These are phyloP conservation scores for Senecio squalidus DNA, from an alignment of 140 eudicot genomes.

Conservation along the genomic window DNA sequence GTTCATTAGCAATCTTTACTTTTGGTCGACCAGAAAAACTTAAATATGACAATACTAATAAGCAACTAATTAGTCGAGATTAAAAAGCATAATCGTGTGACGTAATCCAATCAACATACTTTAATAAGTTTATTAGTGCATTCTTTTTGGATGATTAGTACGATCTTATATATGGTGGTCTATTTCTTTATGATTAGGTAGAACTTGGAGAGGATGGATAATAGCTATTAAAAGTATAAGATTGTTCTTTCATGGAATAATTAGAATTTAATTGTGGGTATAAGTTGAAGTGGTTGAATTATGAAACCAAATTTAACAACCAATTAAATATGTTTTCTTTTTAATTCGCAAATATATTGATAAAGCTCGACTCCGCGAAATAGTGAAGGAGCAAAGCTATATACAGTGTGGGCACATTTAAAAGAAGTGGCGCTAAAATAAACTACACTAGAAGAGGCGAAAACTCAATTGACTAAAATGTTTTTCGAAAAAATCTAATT, in stretches of 20 bases:
- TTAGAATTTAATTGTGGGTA: neutral
- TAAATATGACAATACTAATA: neutral
- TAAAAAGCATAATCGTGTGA: neutral
- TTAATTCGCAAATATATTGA: no score
- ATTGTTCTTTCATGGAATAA: slow-evolving; percentile 4
- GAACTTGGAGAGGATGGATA: slow-evolving; percentile 11
- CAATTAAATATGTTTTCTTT: no score
- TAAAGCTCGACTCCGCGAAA: no score
- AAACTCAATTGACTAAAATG: no score
- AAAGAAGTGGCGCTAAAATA: no score
- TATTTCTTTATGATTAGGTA: slow-evolving; percentile 11
- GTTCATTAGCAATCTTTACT: no score
- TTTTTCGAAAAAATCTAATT: no score
- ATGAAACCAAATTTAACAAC: neutral
- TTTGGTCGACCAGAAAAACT: no score
- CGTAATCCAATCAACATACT: neutral
- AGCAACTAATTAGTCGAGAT: neutral
- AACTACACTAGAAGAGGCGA: no score
- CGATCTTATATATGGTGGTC: slow-evolving; percentile 17
- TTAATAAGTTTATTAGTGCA: neutral
- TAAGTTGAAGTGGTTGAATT: neutral
- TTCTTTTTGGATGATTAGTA: slow-evolving; percentile 12
- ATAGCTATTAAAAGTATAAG: neutral
- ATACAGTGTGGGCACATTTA: no score
- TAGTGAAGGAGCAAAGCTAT: no score